Evolutionary conservation across 306 rosid species (phyloP), one percentile per base, ranked within the genome.

Genomic region (Begonia masoniana): DNA sequence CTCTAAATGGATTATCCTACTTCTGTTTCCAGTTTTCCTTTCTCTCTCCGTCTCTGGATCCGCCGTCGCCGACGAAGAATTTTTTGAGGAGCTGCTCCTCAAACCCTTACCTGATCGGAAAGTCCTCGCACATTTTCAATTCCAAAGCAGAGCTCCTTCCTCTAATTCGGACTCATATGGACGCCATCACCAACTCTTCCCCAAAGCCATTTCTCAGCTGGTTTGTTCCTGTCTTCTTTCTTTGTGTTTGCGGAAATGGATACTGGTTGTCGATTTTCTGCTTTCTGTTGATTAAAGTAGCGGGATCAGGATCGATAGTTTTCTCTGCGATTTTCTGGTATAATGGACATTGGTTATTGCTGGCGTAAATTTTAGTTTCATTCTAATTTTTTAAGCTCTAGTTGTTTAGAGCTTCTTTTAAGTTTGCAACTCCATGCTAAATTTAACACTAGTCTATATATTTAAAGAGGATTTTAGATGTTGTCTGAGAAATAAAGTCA

Each of bases 151-250:
- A 64, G 84, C 92, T 63, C 74, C 88, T 15, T 71, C 70, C 11
- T 49, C 63, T 35, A 54, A 57, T 69, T 21, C 74, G 48, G 68
- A 68, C 50, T 71, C 85, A 50, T 63, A 75, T 69, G 84, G 86
- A 15, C 88, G 69, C 68, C 92, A 91, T 61, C 94, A 91, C 67
- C 94, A 78, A n/a, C 75, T 91, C 51, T 91, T 91, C 66, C 96
- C 99, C 43, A 91, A 91, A 80, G 83, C 92, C 46, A 75, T 91
- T 23, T 75, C 99, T 70, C 96, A 91, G 65, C 76, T 91, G 94
- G 94, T 89, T 62, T 9, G 52, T 49, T 49, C 52, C 50, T 10
- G 13, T 46, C 50, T 46, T 11, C 50, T 46, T 46, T 14, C 50
- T 3, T 12, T 46, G 50, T 46, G 13, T 4, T 46, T 31, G 39